A percentile compares a stretch with the other conserved stretches of the same genome.
phyloP scores from a whole-genome alignment of 495 filamentous ascomycete genomes.

The Platismatia glauca region DNA sequence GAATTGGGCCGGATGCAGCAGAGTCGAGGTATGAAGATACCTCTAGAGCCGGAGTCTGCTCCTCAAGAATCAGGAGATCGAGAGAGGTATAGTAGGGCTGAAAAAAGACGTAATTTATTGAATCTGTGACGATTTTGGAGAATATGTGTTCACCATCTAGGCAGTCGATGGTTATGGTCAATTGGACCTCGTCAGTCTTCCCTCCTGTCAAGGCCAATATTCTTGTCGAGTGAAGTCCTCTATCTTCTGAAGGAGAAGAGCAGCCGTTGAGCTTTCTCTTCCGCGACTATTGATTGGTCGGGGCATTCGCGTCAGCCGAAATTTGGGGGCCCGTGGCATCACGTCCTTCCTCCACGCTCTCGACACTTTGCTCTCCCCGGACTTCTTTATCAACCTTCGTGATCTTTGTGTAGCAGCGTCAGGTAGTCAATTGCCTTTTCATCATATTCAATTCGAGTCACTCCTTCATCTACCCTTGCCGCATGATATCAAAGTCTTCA shows the following conservation, averaged over 20 bases:
- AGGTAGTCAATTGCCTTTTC: not conserved
- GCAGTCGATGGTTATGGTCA: not conserved
- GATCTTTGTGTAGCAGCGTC: not conserved
- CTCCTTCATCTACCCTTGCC: constrained; percentile 19
- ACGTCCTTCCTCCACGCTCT: not conserved
- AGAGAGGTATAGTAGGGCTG: not conserved
- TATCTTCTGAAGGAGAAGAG: not conserved
- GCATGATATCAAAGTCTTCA: constrained; percentile 2
- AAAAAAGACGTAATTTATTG: too few relatives aligned
- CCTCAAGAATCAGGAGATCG: not conserved
- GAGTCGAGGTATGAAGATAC: constrained; percentile 7
- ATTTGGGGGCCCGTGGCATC: not conserved
- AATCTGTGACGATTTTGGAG: too few relatives aligned
- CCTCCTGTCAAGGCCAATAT: not conserved
- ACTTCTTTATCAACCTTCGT: not conserved
- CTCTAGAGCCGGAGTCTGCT: not conserved
- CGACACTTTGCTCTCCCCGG: not conserved
- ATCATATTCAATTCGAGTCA: constrained; percentile 10
- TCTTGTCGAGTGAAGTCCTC: too few relatives aligned
- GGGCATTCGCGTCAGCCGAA: not conserved
- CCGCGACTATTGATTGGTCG: constrained; percentile 6
- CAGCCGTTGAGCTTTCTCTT: not conserved
- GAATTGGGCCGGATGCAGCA: not conserved
- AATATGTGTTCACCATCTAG: too few relatives aligned
- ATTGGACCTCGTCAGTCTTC: not conserved